These are phyloP conservation scores for Naematelia encephala DNA, from an alignment of 768 basidiomycete species.

Conservation along the genomic window DNA sequence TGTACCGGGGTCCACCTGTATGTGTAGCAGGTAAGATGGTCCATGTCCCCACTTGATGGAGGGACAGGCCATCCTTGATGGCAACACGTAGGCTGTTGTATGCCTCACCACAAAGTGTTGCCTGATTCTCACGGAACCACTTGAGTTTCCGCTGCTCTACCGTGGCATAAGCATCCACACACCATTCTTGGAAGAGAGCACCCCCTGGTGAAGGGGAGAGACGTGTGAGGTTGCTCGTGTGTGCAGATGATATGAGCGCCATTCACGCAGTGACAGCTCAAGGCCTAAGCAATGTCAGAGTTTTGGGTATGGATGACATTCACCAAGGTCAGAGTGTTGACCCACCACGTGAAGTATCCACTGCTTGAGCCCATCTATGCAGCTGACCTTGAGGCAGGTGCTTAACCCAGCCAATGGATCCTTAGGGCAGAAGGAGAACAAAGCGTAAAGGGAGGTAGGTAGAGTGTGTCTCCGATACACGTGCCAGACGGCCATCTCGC, in stretches of 20 bases:
- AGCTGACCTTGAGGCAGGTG: constrained; percentile 18
- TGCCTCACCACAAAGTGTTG: constrained; percentile 48
- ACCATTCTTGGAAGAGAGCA: constrained; percentile 55
- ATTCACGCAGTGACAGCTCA: constrained; percentile 1
- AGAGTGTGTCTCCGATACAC: constrained; percentile 51
- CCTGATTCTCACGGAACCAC: constrained; percentile 38
- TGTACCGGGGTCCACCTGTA: constrained; percentile 15
- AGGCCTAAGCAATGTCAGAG: background rate
- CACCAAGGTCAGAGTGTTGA: too few species aligned
- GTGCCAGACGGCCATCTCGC: background rate
- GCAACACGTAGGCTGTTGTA: constrained; percentile 36
- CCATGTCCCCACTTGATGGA: constrained; percentile 3
- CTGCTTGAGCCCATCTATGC: background rate
- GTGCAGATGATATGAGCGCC: constrained; percentile 49
- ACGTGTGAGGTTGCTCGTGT: constrained; percentile 13
- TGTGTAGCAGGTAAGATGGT: constrained; percentile 20
- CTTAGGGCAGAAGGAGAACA: constrained; percentile 55
- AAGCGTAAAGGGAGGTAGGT: constrained; percentile 54
- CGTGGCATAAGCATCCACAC: constrained; percentile 56
- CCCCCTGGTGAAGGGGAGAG: constrained; percentile 50
- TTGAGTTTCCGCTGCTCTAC: constrained; percentile 53
- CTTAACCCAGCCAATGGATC: constrained; percentile 54
- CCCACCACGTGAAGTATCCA: background rate
- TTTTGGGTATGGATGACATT: background rate
- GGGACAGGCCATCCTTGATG: background rate